Conservation (phyloP, 345 rosid genomes). For the Populus pruinosa region DNA sequence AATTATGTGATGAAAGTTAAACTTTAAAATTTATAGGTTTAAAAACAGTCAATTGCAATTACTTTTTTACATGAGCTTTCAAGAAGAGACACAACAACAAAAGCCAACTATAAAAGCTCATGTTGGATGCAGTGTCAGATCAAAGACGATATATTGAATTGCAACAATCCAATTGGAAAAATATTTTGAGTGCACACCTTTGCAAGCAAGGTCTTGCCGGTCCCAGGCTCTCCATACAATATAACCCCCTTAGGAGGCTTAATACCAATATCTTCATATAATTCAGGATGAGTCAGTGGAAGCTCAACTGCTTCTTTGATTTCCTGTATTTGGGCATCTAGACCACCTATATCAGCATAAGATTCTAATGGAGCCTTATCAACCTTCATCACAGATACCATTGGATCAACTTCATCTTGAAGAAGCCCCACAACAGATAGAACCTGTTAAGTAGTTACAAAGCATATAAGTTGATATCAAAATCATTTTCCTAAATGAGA, state of each 20-base stretch:
- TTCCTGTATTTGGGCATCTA: constrained; percentile 98
- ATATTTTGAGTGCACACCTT: constrained; percentile 46
- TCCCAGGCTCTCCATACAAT: constrained; percentile 97
- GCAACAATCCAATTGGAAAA: neutral
- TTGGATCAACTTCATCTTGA: constrained; percentile 97
- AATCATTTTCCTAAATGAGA: neutral
- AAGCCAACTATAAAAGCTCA: neutral
- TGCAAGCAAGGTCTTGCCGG: constrained; percentile 98
- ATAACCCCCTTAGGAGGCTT: constrained; percentile 99
- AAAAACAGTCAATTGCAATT: neutral
- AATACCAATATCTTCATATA: constrained; percentile 98
- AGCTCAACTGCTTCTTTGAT: constrained; percentile 99
- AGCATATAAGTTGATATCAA: neutral
- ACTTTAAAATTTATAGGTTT: neutral
- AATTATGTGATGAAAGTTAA: neutral
- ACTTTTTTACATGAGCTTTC: neutral
- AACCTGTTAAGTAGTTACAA: constrained; percentile 40
- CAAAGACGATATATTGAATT: neutral
- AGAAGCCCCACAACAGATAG: constrained; percentile 95
- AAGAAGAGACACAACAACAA: neutral
- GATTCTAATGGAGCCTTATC: constrained; percentile 99
- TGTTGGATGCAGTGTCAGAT: neutral
- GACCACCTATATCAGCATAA: constrained; percentile 97
- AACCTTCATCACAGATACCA: constrained; percentile 99
- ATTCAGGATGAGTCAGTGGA: constrained; percentile 95